Conservation (phyloP, 495 filamentous ascomycete genomes). For the Neurospora cerealis region DNA sequence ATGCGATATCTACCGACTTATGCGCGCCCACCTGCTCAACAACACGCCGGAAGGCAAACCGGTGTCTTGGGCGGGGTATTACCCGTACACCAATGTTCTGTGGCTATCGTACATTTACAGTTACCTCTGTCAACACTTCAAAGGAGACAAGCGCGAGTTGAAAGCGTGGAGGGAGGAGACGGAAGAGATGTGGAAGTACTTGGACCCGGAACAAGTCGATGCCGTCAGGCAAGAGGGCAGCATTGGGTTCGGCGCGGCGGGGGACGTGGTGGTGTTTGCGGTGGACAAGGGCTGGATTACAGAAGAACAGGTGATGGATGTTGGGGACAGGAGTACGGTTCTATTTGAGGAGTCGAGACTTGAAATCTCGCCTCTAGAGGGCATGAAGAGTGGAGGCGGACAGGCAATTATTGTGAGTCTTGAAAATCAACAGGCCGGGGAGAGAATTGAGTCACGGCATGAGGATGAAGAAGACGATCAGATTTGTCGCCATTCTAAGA, state of each 20-base stretch:
- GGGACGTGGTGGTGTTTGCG: conserved; percentile 32
- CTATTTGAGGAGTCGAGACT: neutral
- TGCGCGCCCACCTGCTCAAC: conserved; percentile 40
- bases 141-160: conserved; percentile 24
- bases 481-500: neutral
- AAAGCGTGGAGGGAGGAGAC: conserved; percentile 26
- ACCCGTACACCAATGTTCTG: conserved; percentile 44
- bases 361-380: neutral
- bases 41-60: conserved; percentile 23
- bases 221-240: neutral
- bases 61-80: conserved; percentile 28
- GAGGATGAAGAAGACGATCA: neutral
- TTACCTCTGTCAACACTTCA: conserved; percentile 28
- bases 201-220: neutral
- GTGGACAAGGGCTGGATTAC: conserved; percentile 36
- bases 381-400: neutral
- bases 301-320: conserved; percentile 33
- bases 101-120: conserved; percentile 44
- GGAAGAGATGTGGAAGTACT: conserved; percentile 28
- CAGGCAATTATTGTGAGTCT: neutral
- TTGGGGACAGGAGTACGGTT: neutral
- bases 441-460: neutral
- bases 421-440: neutral
- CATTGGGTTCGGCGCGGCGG: conserved; percentile 12
- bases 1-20: conserved; percentile 39